Base-by-base conservation (phyloP, 1,139 yeast species). In the Yamadazyma atmosphaerica region DNA sequence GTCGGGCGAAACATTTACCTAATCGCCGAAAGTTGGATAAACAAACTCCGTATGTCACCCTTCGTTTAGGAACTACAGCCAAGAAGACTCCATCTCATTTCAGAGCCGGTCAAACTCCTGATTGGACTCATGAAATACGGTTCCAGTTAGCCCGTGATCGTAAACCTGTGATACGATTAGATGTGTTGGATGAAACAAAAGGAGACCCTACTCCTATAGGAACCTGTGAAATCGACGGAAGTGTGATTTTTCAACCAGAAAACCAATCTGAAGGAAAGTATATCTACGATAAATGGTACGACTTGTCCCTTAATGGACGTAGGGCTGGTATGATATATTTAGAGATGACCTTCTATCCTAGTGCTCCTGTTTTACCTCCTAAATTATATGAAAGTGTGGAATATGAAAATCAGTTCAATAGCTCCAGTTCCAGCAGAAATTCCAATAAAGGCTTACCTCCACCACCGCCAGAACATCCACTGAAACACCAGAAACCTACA, bases 31-130 rank as follows among this genome's bases (percentile, higher is more conserved):
- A 83, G 41, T 66, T 88, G 27, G 96, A 92, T 50, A 89, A 89
- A 53, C 97, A 89, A 60, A 83, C 87, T 45, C 97, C 96, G 0
- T 88, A 86, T 61, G 84, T 87, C 36, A 79, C 90, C 10, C 73
- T 86, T 12, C 67, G 97, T 41, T 71, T 89, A 3, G 95, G 90
- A n/a, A 85, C 86, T 39, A 77, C 77, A 44, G 92, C 94, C 16
- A 77, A 83, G 48, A 78, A 85, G 48, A 86, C 96, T 0, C 81
- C 80, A 19, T 70, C 86, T 0, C 79, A 84, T 43, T 76, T 77
- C 46, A 65, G 97, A 48, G 97, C 95, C 1, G 97, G 97, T 1
- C 97, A 89, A 57, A 84, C 87, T 2, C 97, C 97, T 0, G 79
- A 73, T 32, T 89, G 96, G 87, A 84, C 86, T 44, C 83, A 82